Conservation (phyloP, 169 alveolate species). For the Plasmodium relictum region DNA sequence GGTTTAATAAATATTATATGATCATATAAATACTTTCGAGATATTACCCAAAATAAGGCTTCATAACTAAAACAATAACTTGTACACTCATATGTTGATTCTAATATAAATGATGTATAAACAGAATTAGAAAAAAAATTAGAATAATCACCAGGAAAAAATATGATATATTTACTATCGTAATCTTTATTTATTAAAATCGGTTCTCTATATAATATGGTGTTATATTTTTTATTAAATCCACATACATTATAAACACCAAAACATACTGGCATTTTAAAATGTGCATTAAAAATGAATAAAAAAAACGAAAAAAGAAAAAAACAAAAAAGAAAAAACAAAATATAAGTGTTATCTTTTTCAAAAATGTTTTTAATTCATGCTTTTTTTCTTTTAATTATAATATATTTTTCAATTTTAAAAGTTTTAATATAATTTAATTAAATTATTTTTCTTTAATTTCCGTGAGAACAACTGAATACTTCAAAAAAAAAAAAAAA, state of each 20-base stretch:
- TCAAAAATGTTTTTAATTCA: no score
- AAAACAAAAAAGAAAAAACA: no score
- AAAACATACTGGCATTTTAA: slow-evolving; percentile 69
- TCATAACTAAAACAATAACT: slow-evolving; percentile 67
- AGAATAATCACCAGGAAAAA: slow-evolving; percentile 75
- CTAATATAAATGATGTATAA: slow-evolving; percentile 34
- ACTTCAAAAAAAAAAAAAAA: no score
- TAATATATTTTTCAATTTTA: no score
- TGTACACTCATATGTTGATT: slow-evolving; percentile 33
- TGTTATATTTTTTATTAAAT: slow-evolving; percentile 33
- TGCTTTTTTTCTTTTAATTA: no score
- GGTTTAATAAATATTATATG: slow-evolving; percentile 67
- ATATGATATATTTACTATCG: slow-evolving; percentile 33
- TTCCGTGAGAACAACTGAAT: no score
- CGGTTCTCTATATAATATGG: slow-evolving; percentile 65
- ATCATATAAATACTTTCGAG: slow-evolving; percentile 53
- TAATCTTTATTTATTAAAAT: slow-evolving; percentile 13
- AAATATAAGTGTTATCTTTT: no score
- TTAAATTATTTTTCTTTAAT: no score
- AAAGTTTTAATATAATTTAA: no score
- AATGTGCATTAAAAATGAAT: no score
- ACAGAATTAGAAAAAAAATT: slow-evolving; percentile 54
- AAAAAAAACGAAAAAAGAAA: no score
- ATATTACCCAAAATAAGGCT: slow-evolving; percentile 69
- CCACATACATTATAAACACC: slow-evolving; percentile 38